Base-by-base conservation (phyloP, 768 basidiomycete species). In the Lactarius sp. region DNA sequence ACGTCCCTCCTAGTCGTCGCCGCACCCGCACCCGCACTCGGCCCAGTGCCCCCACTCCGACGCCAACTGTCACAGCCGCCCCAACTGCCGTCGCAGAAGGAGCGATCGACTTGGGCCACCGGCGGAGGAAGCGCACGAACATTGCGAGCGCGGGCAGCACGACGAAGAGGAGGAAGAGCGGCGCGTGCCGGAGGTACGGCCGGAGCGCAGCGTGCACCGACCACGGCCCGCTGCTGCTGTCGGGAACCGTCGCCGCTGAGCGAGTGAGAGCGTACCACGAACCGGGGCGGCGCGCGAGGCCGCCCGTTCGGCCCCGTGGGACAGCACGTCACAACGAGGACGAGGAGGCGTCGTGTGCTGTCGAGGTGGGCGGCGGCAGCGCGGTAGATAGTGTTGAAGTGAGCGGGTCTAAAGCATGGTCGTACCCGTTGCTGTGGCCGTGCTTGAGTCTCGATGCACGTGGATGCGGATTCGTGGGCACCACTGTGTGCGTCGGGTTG, bases 121-220 rank as follows among this genome's bases (percentile, higher is more conserved):
- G 34, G 4, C 66, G 65, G 36, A 62, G 46, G 6, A 63, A 68
- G 54, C 16, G n/a, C n/a, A n/a, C n/a, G n/a, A n/a, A n/a, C n/a
- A n/a, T n/a, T n/a, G n/a, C n/a, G n/a, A n/a, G n/a, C n/a, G 60
- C 42, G 18, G 68, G 68, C 4, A 68, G 18, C 1, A 68, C 44
- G 27, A 67, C 56, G 39, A 59, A 67, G 13, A 68, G 49, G 6
- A 68, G 33, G 60, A 68, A 52, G 20, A 66, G 37, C 0, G 66
- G 68, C 16, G 53, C 58, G 20, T 51, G 52, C 0, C 59, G 59
- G 8, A 64, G 20, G 8, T 64, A 68, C 2, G 61, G 66, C 14
- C 58, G 59, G 41, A 68, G 14, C 16, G 46, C n/a, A 14, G 49
- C 56, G 18, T 50, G 64, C 18, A 68, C 10, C 1, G 54, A 46